Base-by-base conservation (phyloP, 164 flowering plant species). In the Santalum album region DNA sequence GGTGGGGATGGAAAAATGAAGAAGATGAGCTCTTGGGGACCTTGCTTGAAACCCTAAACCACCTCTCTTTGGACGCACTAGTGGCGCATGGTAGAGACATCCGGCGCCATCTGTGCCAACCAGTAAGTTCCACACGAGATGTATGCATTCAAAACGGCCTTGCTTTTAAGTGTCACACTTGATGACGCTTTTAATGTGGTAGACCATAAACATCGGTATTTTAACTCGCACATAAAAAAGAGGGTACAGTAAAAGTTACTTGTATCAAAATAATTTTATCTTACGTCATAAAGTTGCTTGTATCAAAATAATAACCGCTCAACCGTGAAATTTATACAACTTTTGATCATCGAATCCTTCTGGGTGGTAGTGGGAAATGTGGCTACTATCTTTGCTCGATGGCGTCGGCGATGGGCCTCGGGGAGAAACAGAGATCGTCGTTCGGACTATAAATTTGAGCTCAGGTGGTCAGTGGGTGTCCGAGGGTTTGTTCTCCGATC, bases 291-390 rank as follows among this genome's bases (percentile, higher is more conserved):
- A n/a, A n/a, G n/a, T n/a, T n/a, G n/a, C n/a, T n/a, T n/a, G n/a
- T n/a, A n/a, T n/a, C n/a, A n/a, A n/a, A n/a, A n/a, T n/a, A n/a
- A n/a, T n/a, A n/a, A n/a, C n/a, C n/a, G n/a, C n/a, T n/a, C n/a
- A n/a, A n/a, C n/a, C n/a, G n/a, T n/a, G n/a, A n/a, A n/a, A n/a
- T n/a, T n/a, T n/a, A n/a, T n/a, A n/a, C 11, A 24, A 21, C 3
- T 53, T 24, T 24, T 48, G 4, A 18, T 3, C 23, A 22, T 49
- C 32, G 43, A n/a, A n/a, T n/a, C n/a, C n/a, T n/a, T n/a, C 34
- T 10, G 10, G 0, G 17, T 19, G 43, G 14, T 58, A 90, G 96
- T 87, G 95, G 95, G 70, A 65, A 26, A 67, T 53, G 17, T 87
- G 90, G 94, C 9, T 90, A 61, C 12, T 43, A 58, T 64, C 49